Base-by-base conservation (phyloP, 805 yeast species). In the Ogataea populi-albae region DNA sequence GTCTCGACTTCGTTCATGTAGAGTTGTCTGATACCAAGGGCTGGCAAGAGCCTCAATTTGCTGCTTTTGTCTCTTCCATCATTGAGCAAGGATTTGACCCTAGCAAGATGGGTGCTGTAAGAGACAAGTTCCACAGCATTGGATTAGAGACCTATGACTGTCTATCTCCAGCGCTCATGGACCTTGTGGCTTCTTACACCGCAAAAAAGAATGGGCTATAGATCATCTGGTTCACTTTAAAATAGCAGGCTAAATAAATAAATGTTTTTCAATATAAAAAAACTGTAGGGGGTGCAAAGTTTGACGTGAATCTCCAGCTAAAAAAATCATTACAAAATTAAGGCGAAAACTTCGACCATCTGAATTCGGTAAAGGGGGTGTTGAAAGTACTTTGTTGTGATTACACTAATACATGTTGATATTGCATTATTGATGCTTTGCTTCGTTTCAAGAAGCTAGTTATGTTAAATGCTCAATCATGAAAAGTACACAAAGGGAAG, bases 81-180 rank as follows among this genome's bases (percentile, higher is more conserved):
- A 35, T 35, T 30, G 39, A 35, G 31, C 39, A 35, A 35, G 39
- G 39, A 16, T 35, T 35, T 29, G 39, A 35, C 39, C 39, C 39
- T 23, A 35, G 30, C 39, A 30, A 35, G 34, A 35, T 35, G 4
- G 39, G 39, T 20, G 39, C 32, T 12, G 39, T 35, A 22, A 25
- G 39, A 18, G 39, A 35, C 27, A 35, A 35, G 35, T 35, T 35
- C 35, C 39, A 35, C 39, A 30, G 34, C 17, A 23, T 35, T 20
- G 39, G 39, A 12, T 23, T 35, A 11, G 39, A 35, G 39, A 35
- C 39, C 17, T 35, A 35, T 32, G 39, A 35, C 27, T 21, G 26
- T 21, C 26, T 35, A 27, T 30, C 39, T 12, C 39, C 39, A 35
- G 32, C 39, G 21, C 35, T 35, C 11, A 35, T 35, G 39, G 39